Percentiles rank a stretch among this genome's conserved stretches.
Conservation (phyloP, 2,329 filamentous ascomycete species). For the Periconia sp. region DNA sequence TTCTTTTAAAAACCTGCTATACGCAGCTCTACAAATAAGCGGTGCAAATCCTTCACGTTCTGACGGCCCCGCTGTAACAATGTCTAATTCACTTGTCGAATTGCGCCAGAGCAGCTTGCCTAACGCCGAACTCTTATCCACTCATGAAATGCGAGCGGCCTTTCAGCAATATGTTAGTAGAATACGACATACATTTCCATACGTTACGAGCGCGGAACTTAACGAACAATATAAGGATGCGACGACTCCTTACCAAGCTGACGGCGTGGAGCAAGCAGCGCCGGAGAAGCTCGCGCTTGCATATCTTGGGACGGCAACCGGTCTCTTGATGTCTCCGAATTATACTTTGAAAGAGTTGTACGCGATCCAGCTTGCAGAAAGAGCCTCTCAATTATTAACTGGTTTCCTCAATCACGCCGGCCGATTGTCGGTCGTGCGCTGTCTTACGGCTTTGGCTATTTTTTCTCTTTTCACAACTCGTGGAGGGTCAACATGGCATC, state of each 20-base stretch:
- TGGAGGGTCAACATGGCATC: constrained; percentile 20
- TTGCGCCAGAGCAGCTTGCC: not conserved
- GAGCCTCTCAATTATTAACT: constrained; percentile 6
- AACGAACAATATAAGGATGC: not conserved
- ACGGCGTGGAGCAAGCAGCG: not conserved
- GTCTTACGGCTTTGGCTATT: constrained; percentile 10
- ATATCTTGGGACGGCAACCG: constrained; percentile 11
- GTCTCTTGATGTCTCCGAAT: constrained; percentile 9
- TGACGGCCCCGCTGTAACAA: not conserved
- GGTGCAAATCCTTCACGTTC: constrained; percentile 7
- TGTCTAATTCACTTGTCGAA: constrained; percentile 1
- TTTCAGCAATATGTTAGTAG: constrained; percentile 1
- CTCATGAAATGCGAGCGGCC: not conserved
- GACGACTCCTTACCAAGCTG: not conserved
- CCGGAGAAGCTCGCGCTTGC: constrained; percentile 8
- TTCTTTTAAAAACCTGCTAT: constrained; percentile 10
- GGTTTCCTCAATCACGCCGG: constrained; percentile 7
- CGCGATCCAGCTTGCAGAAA: constrained; percentile 3
- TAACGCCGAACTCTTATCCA: not conserved
- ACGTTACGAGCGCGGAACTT: constrained; percentile 1
- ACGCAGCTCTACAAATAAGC: constrained; percentile 8
- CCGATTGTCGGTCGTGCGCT: constrained; percentile 3
- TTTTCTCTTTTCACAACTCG: constrained; percentile 12
- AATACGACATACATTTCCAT: constrained; percentile 4
- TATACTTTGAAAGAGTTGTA: constrained; percentile 10